Conservation (phyloP, 371 early-diverging fungal genomes). For the Mortierella sp. region DNA sequence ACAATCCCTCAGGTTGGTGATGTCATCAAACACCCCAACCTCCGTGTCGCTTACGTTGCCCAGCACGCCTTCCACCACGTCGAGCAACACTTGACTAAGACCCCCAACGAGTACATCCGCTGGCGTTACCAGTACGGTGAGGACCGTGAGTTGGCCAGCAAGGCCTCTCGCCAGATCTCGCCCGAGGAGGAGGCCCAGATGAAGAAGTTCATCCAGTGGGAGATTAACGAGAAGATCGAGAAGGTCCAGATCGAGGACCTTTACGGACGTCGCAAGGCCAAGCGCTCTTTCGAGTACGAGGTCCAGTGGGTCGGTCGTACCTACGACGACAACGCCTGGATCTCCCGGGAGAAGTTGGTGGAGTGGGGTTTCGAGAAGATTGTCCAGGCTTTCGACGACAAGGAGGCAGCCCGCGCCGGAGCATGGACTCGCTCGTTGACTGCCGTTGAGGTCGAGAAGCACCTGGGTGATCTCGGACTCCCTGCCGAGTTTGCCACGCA, state of each 20-base stretch:
- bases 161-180: conserved; percentile 71
- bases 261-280: conserved; percentile 78
- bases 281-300: conserved; percentile 79
- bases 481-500: conserved; percentile 84
- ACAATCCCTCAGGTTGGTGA: conserved; percentile 71
- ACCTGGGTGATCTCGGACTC: conserved; percentile 77
- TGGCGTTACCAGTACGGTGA: conserved; percentile 81
- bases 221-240: conserved; percentile 65
- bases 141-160: conserved; percentile 76
- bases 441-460: conserved; percentile 77
- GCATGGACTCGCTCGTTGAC: conserved; percentile 75
- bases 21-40: conserved; percentile 81
- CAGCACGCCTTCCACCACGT: conserved; percentile 88
- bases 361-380: conserved; percentile 78
- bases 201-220: conserved; percentile 71
- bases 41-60: conserved; percentile 83
- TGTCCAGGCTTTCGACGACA: conserved; percentile 74
- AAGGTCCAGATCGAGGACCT: conserved; percentile 73
- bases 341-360: conserved; percentile 78
- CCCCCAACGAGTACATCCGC: conserved; percentile 79
- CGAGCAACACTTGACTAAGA: conserved; percentile 76
- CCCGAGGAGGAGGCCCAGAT: conserved; percentile 77
- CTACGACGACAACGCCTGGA: conserved; percentile 79
- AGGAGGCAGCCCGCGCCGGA: conserved; percentile 76
- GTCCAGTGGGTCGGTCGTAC: conserved; percentile 72